Percentiles rank a stretch among this genome's conserved stretches.
Conservation (phyloP, 1,139 yeast genomes). For the Hansenula anomala region DNA sequence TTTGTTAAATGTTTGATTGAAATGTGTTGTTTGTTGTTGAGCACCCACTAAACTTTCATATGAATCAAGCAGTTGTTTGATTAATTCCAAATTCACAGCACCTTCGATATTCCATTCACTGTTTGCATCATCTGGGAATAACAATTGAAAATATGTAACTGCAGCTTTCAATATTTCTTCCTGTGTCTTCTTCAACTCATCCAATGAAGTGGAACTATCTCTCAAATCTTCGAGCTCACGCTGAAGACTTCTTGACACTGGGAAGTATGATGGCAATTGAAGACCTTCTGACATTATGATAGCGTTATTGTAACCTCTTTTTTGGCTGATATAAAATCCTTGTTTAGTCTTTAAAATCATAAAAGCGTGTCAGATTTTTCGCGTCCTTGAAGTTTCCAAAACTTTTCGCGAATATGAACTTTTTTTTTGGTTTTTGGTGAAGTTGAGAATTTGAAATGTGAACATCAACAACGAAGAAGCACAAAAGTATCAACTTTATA, state of each 20-base stretch:
- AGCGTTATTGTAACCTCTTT: too few relatives aligned
- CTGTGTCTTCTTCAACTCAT: constrained; percentile 8
- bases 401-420: too few relatives aligned
- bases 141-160: constrained; percentile 9
- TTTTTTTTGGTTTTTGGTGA: not conserved
- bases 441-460: too few relatives aligned
- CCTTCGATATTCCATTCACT: constrained; percentile 2
- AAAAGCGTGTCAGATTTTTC: too few relatives aligned
- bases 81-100: constrained; percentile 5
- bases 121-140: constrained; percentile 1
- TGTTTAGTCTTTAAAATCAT: too few relatives aligned
- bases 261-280: constrained; percentile 16
- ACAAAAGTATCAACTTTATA: too few relatives aligned
- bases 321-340: too few relatives aligned
- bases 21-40: constrained; percentile 4
- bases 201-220: constrained; percentile 1
- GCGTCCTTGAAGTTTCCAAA: too few relatives aligned
- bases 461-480: too few relatives aligned
- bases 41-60: constrained; percentile 9
- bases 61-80: constrained; percentile 6
- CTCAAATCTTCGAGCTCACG: constrained; percentile 6
- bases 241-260: constrained; percentile 3
- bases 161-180: constrained; percentile 12
- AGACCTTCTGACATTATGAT: not conserved
- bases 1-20: constrained; percentile 4